Evolutionary conservation across 495 filamentous ascomycete species (phyloP).

Genomic region (Chlorociboria aeruginascens): DNA sequence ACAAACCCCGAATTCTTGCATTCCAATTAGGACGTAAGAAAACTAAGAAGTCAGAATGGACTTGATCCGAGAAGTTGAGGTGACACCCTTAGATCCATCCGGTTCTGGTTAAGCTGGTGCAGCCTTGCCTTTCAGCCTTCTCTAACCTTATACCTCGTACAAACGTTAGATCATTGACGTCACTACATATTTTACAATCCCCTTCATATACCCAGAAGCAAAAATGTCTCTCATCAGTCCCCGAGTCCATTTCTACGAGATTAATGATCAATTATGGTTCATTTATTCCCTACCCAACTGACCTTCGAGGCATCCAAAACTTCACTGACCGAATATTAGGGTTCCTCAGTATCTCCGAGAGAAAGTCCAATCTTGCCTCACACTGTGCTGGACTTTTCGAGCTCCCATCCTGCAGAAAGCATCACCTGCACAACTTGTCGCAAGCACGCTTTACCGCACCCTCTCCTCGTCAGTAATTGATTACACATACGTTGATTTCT

Average conservation of each 20-base stretch:
- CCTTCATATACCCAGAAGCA: neutral
- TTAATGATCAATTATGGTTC: constrained; percentile 41
- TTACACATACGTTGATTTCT: constrained; percentile 59
- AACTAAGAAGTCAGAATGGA: too few species aligned
- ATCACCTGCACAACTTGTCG: constrained; percentile 34
- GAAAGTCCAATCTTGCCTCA: constrained; percentile 39
- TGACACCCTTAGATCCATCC: too few species aligned
- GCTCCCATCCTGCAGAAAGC: constrained; percentile 31
- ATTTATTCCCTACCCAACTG: neutral
- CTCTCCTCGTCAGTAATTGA: constrained; percentile 28
- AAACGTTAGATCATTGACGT: neutral
- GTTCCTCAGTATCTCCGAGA: constrained; percentile 38
- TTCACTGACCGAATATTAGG: constrained; percentile 21
- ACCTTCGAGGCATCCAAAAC: neutral
- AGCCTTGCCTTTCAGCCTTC: too few species aligned
- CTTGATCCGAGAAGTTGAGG: too few species aligned
- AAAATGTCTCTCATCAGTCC: constrained; percentile 37
- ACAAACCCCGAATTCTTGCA: constrained; percentile 46
- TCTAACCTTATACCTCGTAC: neutral
- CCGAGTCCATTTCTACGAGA: constrained; percentile 44
- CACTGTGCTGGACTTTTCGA: constrained; percentile 32
- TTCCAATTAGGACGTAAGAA: too few species aligned
- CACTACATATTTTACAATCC: constrained; percentile 1
- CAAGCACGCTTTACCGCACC: constrained; percentile 32
- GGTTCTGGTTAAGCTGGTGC: too few species aligned